phyloP scores from a whole-genome alignment of 176 grass and related monocot genomes.

The Oryza longistaminata region DNA sequence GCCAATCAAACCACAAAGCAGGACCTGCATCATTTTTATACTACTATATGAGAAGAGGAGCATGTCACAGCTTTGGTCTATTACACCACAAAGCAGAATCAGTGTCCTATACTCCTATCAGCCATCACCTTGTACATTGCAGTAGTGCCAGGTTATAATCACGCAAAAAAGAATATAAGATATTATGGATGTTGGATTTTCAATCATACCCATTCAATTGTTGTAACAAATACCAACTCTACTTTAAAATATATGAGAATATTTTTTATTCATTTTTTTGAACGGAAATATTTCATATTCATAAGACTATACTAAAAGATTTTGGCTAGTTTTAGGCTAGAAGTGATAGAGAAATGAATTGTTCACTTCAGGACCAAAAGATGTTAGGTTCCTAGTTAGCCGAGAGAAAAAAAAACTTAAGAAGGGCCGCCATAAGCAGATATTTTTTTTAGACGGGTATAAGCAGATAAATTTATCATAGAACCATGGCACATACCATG shows the following conservation, averaged over 20 bases:
- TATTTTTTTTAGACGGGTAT: background rate
- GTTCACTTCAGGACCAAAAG: background rate
- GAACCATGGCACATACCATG: conserved; percentile 45
- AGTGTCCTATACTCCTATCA: background rate
- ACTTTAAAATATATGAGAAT: background rate
- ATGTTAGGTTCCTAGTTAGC: background rate
- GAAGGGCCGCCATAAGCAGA: background rate
- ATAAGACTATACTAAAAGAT: background rate
- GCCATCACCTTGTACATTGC: background rate
- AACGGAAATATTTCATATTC: background rate
- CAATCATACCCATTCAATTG: background rate
- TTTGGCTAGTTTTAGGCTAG: background rate
- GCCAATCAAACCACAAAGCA: conserved; percentile 83
- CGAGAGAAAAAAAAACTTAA: background rate
- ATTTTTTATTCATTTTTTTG: background rate
- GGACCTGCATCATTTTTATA: conserved; percentile 56
- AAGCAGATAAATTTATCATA: background rate
- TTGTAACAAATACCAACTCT: background rate
- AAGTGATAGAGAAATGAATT: conserved; percentile 9
- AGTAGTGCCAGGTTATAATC: background rate
- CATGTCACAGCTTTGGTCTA: conserved; percentile 1
- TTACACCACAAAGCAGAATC: conserved; percentile 47
- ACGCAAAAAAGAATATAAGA: background rate
- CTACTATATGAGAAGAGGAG: conserved; percentile 26
- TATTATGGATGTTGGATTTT: background rate